Evolutionary conservation across 2,329 filamentous ascomycete species (phyloP).

Genomic region (Claviceps quebecensis): DNA sequence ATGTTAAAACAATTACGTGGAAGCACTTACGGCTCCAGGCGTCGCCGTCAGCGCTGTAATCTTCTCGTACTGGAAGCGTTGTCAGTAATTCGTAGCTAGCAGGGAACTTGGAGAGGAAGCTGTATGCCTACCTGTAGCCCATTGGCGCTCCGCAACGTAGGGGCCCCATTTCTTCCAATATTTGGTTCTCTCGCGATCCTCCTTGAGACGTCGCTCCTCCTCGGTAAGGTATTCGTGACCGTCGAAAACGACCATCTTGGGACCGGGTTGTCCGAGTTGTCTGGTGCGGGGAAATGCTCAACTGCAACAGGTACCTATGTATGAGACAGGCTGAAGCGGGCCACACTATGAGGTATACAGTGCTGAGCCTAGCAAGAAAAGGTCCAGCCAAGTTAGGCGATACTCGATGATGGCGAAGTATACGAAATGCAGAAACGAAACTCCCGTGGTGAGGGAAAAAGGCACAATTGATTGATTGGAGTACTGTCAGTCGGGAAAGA

Average conservation of each 20-base stretch:
- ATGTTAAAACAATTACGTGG: constrained; percentile 1
- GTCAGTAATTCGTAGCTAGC: constrained; percentile 12
- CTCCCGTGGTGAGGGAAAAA: background rate
- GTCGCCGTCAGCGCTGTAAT: constrained; percentile 81
- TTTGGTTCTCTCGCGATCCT: constrained; percentile 68
- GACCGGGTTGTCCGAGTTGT: background rate
- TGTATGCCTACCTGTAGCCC: constrained; percentile 63
- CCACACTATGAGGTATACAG: background rate
- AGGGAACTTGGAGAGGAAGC: background rate
- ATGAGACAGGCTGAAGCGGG: constrained; percentile 1
- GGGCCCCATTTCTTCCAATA: constrained; percentile 99
- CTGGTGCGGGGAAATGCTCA: constrained; percentile 2
- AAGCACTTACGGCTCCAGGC: constrained; percentile 76
- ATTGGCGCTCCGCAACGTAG: constrained; percentile 86
- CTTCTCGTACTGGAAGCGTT: constrained; percentile 53
- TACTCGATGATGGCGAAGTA: background rate
- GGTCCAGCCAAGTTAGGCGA: background rate
- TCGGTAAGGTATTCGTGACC: constrained; percentile 74
- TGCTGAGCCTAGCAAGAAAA: background rate
- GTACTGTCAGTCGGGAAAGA: background rate
- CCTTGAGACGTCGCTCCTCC: constrained; percentile 79
- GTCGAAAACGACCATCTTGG: constrained; percentile 75
- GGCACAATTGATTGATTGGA: background rate
- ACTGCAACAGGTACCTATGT: background rate
- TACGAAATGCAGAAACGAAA: background rate